Percentiles rank a stretch among this genome's conserved stretches.
Conservation (phyloP, 2,329 filamentous ascomycete species). For the Endocalyx cinctus region DNA sequence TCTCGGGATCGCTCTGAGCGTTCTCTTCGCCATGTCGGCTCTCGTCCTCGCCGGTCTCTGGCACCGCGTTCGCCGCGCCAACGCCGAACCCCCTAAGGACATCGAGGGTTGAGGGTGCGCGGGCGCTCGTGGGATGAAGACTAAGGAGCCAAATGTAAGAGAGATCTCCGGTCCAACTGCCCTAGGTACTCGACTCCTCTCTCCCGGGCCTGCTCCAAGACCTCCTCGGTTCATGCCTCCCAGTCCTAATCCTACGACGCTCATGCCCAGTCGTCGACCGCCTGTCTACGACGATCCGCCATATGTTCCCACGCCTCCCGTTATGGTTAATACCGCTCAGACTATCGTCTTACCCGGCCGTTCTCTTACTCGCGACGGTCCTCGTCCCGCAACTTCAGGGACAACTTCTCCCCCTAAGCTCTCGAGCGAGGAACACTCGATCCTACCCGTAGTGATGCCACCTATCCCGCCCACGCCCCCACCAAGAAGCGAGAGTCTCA, state of each 20-base stretch:
- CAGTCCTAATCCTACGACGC: constrained; percentile 7
- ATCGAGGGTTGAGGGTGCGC: constrained; percentile 45
- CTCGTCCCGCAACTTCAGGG: constrained; percentile 9
- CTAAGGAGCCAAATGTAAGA: constrained; percentile 3
- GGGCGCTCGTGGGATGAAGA: constrained; percentile 32
- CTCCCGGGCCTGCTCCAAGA: constrained; percentile 11
- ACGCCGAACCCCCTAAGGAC: constrained; percentile 39
- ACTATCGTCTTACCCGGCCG: constrained; percentile 11
- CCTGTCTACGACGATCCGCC: constrained; percentile 15
- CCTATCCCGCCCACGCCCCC: constrained; percentile 16
- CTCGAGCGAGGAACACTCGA: constrained; percentile 6
- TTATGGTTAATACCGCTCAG: constrained; percentile 11
- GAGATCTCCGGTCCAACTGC: constrained; percentile 19
- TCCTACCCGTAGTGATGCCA: constrained; percentile 11
- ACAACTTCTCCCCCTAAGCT: constrained; percentile 18
- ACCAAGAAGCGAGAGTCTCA: constrained; percentile 24
- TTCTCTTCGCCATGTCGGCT: constrained; percentile 62
- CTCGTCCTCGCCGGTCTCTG: constrained; percentile 58
- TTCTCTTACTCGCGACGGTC: constrained; percentile 7
- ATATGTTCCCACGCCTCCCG: constrained; percentile 15
- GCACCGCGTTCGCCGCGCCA: constrained; percentile 48
- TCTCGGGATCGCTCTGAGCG: constrained; percentile 71
- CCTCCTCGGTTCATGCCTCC: constrained; percentile 17
- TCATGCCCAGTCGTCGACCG: too few species aligned
- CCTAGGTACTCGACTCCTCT: constrained; percentile 20